Percentiles rank a stretch among this genome's conserved stretches.
phyloP scores from a whole-genome alignment of 2,329 filamentous ascomycete genomes.

The Aspergillus ruber region DNA sequence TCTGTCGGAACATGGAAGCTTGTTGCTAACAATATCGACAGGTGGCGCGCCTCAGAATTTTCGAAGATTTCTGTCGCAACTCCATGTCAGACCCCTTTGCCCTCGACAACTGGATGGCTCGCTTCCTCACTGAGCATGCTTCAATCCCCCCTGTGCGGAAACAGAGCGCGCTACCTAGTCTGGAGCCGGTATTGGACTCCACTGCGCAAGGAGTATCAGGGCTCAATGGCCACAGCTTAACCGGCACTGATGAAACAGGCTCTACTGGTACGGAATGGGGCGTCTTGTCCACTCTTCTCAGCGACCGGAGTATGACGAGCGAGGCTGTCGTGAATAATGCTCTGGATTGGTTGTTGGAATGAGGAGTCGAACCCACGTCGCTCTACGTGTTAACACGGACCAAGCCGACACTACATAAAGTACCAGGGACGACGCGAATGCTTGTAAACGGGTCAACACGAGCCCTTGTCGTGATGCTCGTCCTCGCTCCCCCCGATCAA shows the following conservation, averaged over 20 bases:
- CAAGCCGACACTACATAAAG: too few species aligned
- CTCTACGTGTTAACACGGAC: too few species aligned
- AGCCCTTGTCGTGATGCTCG: too few species aligned
- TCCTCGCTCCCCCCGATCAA: too few species aligned
- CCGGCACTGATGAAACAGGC: neutral
- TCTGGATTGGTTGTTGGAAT: constrained; percentile 14
- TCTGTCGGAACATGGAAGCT: too few species aligned
- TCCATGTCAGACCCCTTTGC: constrained; percentile 15
- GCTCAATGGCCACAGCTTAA: neutral
- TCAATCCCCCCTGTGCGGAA: constrained; percentile 11
- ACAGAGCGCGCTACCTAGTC: neutral
- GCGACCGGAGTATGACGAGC: constrained; percentile 9
- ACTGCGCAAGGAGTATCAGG: neutral
- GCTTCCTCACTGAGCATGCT: constrained; percentile 17
- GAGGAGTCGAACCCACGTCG: neutral
- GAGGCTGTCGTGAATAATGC: constrained; percentile 14
- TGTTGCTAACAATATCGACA: neutral
- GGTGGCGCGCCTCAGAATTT: constrained; percentile 14
- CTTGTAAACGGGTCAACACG: too few species aligned
- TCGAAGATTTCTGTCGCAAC: constrained; percentile 14
- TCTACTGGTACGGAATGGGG: neutral
- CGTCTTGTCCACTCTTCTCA: constrained; percentile 7
- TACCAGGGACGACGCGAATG: too few species aligned
- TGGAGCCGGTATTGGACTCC: neutral
- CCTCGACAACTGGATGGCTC: constrained; percentile 19